Evolutionary conservation across 78 protist species (phyloP).

Genomic region (Dictyostelium purpureum): DNA sequence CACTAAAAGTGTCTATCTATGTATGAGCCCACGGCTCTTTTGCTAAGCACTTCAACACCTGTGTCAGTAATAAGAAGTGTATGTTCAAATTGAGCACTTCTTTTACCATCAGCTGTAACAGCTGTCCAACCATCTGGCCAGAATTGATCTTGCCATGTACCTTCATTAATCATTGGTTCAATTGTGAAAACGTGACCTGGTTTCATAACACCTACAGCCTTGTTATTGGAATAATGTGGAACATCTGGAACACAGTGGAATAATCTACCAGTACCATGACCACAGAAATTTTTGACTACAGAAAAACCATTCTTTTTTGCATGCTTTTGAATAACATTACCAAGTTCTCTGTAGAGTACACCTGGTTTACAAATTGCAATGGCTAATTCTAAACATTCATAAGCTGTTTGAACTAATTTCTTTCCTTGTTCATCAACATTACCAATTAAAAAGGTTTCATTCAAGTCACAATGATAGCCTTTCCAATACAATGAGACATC

Average conservation of each 20-base stretch:
- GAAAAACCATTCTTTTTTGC: slow-evolving; percentile 71
- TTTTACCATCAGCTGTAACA: slow-evolving; percentile 91
- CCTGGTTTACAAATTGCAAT: slow-evolving; percentile 77
- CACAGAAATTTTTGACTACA: slow-evolving; percentile 90
- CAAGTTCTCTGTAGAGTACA: slow-evolving; percentile 85
- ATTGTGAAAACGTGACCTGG: slow-evolving; percentile 96
- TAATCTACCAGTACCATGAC: slow-evolving; percentile 94
- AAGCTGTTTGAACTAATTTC: slow-evolving; percentile 61
- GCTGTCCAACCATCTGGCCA: slow-evolving; percentile 98
- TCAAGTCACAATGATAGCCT: slow-evolving; percentile 96
- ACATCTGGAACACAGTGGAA: slow-evolving; percentile 95
- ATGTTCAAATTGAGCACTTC: slow-evolving; percentile 99
- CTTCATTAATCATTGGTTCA: slow-evolving; percentile 97
- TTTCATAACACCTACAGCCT: slow-evolving; percentile 93
- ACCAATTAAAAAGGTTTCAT: slow-evolving; percentile 95
- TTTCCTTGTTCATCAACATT: slow-evolving; percentile 70
- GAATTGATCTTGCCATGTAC: slow-evolving; percentile 42
- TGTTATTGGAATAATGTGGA: slow-evolving; percentile 89
- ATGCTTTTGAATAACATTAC: slow-evolving; percentile 84
- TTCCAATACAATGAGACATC: slow-evolving; percentile 93
- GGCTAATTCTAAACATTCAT: slow-evolving; percentile 57
- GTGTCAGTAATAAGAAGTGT: slow-evolving; percentile 93
- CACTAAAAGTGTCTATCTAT: slow-evolving; percentile 13
- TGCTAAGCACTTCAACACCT: slow-evolving; percentile 84
- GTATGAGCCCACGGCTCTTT: slow-evolving; percentile 29